Conservation (phyloP, 768 basidiomycete genomes). For the Phanerochaete sordida region DNA sequence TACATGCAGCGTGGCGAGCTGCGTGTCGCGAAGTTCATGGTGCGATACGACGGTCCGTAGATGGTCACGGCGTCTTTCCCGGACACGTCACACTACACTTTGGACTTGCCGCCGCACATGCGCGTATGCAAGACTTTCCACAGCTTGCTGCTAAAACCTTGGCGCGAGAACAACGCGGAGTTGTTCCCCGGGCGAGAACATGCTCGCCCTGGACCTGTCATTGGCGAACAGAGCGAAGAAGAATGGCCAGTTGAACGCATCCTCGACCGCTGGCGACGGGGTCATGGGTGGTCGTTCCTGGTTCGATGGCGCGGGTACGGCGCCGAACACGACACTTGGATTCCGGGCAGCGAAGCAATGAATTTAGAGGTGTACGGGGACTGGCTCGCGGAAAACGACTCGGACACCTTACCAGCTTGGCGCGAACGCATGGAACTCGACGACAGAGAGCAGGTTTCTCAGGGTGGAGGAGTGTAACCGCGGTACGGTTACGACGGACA, state of each 20-base stretch:
- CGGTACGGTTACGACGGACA: not conserved
- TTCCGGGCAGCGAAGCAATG: conserved; percentile 19
- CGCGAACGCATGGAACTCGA: too few relatives aligned
- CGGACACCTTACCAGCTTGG: not conserved
- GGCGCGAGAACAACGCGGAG: too few relatives aligned
- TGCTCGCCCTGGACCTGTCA: too few relatives aligned
- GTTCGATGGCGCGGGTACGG: conserved; percentile 31
- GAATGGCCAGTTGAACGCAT: conserved; percentile 31
- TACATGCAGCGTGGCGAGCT: conserved; percentile 25
- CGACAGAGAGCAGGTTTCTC: not conserved
- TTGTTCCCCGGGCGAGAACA: too few relatives aligned
- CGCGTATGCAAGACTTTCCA: too few relatives aligned
- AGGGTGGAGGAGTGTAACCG: not conserved
- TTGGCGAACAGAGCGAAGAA: too few relatives aligned
- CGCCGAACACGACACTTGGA: conserved; percentile 27
- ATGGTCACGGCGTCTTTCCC: conserved; percentile 14
- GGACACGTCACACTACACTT: conserved; percentile 17
- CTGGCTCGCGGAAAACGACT: not conserved
- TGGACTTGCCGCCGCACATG: conserved; percentile 21
- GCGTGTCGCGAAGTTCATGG: conserved; percentile 40
- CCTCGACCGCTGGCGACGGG: conserved; percentile 19
- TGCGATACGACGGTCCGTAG: conserved; percentile 28
- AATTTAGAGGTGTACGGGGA: conserved; percentile 24
- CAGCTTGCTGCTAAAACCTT: too few relatives aligned
- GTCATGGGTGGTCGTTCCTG: conserved; percentile 28